Evolutionary conservation across 768 basidiomycete species (phyloP), one percentile per base, ranked within the genome.

Genomic region (Hydnomerulius pinastri): DNA sequence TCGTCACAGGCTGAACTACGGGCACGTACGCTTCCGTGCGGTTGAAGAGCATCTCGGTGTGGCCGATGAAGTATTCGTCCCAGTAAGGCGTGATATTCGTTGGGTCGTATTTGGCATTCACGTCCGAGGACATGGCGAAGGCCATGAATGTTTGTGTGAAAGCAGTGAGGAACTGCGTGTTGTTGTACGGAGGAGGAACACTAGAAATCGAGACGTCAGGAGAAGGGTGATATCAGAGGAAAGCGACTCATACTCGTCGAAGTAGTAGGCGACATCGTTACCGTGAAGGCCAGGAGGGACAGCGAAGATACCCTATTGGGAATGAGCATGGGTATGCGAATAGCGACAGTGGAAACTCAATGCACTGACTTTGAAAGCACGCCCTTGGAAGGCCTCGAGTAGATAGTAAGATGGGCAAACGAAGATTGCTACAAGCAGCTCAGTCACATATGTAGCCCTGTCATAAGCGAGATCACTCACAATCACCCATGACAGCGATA

Each of bases 221-320:
- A n/a, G n/a, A n/a, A n/a, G n/a, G 8, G 9, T 29, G 20, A 13
- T 10, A 6, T 9, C n/a, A 2, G 11, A 8, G n/a, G 29, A 13
- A 35, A 12, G 0, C 10, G 6, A 9, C 45, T 1, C 29, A n/a
- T n/a, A 55, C 53, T 57, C 64, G 4, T 71, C 57, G 52, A 77
- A 79, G 47, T 78, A 78, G 53, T 74, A 78, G 1, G 46, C 28
- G 2, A 67, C 30, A 41, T 78, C 77, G 2, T 59, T 30, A 29
- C 64, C 73, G 42, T 69, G 67, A 13, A 41, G 15, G 4, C 49
- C 69, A 4, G 67, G 67, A 17, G 69, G 61, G 38, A 69, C 29
- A 0, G 69, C 67, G 41, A 69, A 69, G 28, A 67, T 38, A 5
- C 65, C 69, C 69, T 69, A 23, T 56, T 5, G 21, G n/a, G n/a